phyloP scores from a whole-genome alignment of 1,284 basidiomycete genomes.

The Salmacisia buchloeana region DNA sequence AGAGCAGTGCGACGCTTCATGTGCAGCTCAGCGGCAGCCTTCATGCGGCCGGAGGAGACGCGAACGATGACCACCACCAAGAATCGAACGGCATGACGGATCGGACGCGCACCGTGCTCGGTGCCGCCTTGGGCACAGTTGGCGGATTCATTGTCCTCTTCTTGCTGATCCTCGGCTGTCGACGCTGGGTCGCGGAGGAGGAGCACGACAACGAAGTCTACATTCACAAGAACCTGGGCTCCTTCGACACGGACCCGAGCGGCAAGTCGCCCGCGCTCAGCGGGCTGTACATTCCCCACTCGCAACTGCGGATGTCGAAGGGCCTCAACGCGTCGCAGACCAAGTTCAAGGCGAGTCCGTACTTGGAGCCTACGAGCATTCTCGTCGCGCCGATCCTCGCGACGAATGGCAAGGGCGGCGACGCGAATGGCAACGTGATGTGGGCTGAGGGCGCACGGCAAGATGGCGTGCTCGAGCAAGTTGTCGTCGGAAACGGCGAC shows the following conservation, averaged over 20 bases:
- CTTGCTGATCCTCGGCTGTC: constrained; percentile 34
- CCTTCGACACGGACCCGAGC: constrained; percentile 24
- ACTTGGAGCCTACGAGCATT: constrained; percentile 16
- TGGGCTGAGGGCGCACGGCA: not conserved
- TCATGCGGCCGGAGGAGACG: not conserved
- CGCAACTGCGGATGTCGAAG: constrained; percentile 8
- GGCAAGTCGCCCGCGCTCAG: constrained; percentile 9
- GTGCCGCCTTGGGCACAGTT: constrained; percentile 26
- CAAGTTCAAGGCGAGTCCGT: constrained; percentile 23
- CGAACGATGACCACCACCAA: not conserved
- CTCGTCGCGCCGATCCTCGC: not conserved
- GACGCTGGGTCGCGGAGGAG: constrained; percentile 28
- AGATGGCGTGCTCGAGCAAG: not conserved
- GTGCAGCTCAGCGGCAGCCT: not conserved
- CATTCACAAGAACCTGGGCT: constrained; percentile 1
- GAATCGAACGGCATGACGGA: constrained; percentile 5
- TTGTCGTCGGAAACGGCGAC: not conserved
- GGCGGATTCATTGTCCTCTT: constrained; percentile 33
- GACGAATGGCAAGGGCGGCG: not conserved
- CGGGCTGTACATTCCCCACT: not conserved
- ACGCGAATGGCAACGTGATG: constrained; percentile 5
- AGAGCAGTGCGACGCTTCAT: no score
- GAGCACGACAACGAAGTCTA: constrained; percentile 23
- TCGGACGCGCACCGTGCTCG: constrained; percentile 21
- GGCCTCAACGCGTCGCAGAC: constrained; percentile 17